Percentiles rank a stretch among this genome's conserved stretches.
phyloP scores from a whole-genome alignment of 2,329 filamentous ascomycete species.

The Fusarium guadeloupense region DNA sequence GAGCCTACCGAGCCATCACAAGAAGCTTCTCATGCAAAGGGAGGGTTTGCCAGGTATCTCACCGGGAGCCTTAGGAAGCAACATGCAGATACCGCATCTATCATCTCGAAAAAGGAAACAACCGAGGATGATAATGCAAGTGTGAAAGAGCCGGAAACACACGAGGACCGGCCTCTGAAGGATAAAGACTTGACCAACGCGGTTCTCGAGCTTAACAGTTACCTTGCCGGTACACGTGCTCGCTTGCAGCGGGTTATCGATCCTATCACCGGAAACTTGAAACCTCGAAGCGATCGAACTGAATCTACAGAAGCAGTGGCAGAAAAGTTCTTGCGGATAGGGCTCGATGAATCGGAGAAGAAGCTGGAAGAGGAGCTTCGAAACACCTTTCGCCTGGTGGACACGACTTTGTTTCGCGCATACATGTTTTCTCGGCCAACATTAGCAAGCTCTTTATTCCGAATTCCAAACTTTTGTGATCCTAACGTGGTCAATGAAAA shows the following conservation, averaged over 20 bases:
- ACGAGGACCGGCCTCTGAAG: constrained; percentile 66
- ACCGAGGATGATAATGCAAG: constrained; percentile 66
- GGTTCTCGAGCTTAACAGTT: constrained; percentile 84
- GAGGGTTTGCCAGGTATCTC: constrained; percentile 65
- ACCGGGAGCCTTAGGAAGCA: constrained; percentile 57
- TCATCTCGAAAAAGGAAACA: constrained; percentile 65
- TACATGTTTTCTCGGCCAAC: constrained; percentile 93
- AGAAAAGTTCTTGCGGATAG: constrained; percentile 64
- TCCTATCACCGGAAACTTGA: constrained; percentile 69
- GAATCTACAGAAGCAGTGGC: constrained; percentile 60
- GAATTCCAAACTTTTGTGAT: constrained; percentile 96
- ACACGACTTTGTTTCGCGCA: constrained; percentile 92
- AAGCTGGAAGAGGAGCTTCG: constrained; percentile 77
- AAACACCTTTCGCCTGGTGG: constrained; percentile 82
- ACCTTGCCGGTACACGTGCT: constrained; percentile 84
- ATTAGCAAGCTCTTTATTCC: constrained; percentile 88
- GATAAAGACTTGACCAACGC: constrained; percentile 87
- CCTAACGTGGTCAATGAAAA: constrained; percentile 95
- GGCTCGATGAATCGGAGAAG: constrained; percentile 59
- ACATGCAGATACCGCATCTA: constrained; percentile 66
- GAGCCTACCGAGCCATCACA: constrained; percentile 42
- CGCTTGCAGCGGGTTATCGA: constrained; percentile 70
- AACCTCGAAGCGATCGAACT: constrained; percentile 57
- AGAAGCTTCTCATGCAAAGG: constrained; percentile 50
- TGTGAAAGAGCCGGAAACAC: constrained; percentile 54